These are phyloP conservation scores for Aspergillus ochraceus DNA, from an alignment of 2,329 filamentous ascomycete genomes.

Conservation along the genomic window DNA sequence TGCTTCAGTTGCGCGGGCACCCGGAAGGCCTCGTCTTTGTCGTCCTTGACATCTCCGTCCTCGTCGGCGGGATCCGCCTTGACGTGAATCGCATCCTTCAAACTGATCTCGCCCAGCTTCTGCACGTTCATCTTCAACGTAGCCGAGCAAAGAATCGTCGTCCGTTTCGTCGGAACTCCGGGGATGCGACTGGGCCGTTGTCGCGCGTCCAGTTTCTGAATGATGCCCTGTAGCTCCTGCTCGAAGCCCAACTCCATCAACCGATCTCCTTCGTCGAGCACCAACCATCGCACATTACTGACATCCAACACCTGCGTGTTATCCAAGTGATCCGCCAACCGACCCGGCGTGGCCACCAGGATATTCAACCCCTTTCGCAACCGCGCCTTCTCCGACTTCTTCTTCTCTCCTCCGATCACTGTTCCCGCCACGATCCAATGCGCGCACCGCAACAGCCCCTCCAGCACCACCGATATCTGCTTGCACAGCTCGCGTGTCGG, in stretches of 20 bases:
- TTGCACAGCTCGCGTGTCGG: conserved; percentile 93
- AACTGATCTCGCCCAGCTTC: conserved; percentile 86
- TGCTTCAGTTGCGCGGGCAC: conserved; percentile 94
- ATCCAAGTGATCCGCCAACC: conserved; percentile 86
- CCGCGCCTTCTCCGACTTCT: conserved; percentile 86
- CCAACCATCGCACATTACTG: conserved; percentile 86
- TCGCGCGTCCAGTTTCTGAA: conserved; percentile 72
- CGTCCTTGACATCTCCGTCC: conserved; percentile 52
- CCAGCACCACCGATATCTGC: conserved; percentile 85
- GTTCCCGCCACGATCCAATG: conserved; percentile 94
- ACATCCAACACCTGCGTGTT: conserved; percentile 89
- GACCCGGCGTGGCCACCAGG: conserved; percentile 87
- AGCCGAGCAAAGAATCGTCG: conserved; percentile 90
- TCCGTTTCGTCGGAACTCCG: conserved; percentile 68
- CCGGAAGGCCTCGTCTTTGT: conserved; percentile 63
- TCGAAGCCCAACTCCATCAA: conserved; percentile 98
- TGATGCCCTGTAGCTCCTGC: conserved; percentile 85
- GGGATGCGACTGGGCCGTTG: conserved; percentile 63
- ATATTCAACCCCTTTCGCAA: conserved; percentile 94
- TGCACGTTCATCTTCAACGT: conserved; percentile 99
- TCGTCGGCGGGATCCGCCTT: conserved; percentile 63
- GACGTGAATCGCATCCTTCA: conserved; percentile 89
- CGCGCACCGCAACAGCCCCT: conserved; percentile 80
- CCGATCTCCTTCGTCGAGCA: conserved; percentile 95
- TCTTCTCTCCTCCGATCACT: conserved; percentile 71